Evolutionary conservation across 2,329 filamentous ascomycete species (phyloP).

Genomic region (Hymenotorrendiella dingleyae): DNA sequence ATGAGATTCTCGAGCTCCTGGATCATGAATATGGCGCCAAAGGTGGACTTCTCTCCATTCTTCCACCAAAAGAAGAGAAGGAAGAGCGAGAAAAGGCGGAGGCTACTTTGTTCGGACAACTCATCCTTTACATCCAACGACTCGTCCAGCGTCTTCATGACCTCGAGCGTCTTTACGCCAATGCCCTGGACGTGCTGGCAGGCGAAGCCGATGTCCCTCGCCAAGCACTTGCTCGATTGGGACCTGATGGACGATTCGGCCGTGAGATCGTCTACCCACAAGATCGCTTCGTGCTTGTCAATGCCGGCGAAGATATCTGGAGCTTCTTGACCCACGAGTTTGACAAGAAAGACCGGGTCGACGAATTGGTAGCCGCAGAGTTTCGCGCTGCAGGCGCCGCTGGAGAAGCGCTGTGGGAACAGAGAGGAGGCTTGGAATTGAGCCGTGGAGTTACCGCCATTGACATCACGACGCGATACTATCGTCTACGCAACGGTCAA

Average conservation of each 20-base stretch:
- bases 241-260: constrained; percentile 41
- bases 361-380: constrained; percentile 37
- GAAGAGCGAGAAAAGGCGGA: constrained; percentile 39
- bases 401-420: constrained; percentile 32
- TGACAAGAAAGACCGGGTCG: constrained; percentile 25
- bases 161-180: constrained; percentile 48
- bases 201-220: constrained; percentile 44
- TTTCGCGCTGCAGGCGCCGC: constrained; percentile 35
- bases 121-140: constrained; percentile 48
- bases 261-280: constrained; percentile 50
- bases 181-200: constrained; percentile 43
- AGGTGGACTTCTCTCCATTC: constrained; percentile 49
- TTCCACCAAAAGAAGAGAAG: constrained; percentile 38
- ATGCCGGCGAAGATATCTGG: constrained; percentile 47
- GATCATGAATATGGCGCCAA: constrained; percentile 52
- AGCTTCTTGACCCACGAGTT: constrained; percentile 41
- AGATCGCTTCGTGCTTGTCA: constrained; percentile 50
- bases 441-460: constrained; percentile 40
- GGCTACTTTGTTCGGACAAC: constrained; percentile 50
- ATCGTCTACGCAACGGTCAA: constrained; percentile 39
- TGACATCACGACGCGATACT: constrained; percentile 47
- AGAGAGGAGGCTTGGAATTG: constrained; percentile 16
- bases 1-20: constrained; percentile 52
- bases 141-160: constrained; percentile 51
- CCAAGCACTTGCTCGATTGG: constrained; percentile 47